phyloP scores from a whole-genome alignment of 768 basidiomycete species.

The Leccinum longicurvipes region DNA sequence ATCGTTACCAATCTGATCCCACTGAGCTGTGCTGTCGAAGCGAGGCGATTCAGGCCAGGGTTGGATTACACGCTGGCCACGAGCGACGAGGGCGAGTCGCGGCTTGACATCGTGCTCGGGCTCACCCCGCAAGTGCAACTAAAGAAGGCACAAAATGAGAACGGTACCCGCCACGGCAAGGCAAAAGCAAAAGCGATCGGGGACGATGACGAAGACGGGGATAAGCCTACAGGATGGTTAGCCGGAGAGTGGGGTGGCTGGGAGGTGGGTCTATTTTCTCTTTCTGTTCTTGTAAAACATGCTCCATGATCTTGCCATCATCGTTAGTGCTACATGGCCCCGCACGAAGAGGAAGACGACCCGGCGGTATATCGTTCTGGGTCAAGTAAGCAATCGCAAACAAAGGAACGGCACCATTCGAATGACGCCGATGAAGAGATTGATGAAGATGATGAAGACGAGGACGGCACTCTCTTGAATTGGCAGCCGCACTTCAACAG shows the following conservation, averaged over 20 bases:
- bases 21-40: conserved; percentile 69
- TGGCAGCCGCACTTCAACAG: conserved; percentile 90
- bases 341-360: conserved; percentile 92
- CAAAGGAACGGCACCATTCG: conserved; percentile 14
- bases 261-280: conserved; percentile 57
- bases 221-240: conserved; percentile 54
- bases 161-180: conserved; percentile 21
- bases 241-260: conserved; percentile 86
- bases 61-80: conserved; percentile 94
- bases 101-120: conserved; percentile 83
- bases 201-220: conserved; percentile 26
- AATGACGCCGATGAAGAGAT: conserved; percentile 3
- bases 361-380: conserved; percentile 86
- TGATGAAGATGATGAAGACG: conserved; percentile 42
- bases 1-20: conserved; percentile 71
- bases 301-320: not conserved
- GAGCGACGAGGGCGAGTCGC: conserved; percentile 74
- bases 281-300: not conserved
- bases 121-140: conserved; percentile 63
- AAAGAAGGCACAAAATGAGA: conserved; percentile 11
- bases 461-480: conserved; percentile 77
- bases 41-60: conserved; percentile 86
- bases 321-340: conserved; percentile 86
- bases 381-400: conserved; percentile 37
- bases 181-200: conserved; percentile 24